Conservation (phyloP, 2,329 filamentous ascomycete genomes). For the Hymenoscyphus fraxineus region DNA sequence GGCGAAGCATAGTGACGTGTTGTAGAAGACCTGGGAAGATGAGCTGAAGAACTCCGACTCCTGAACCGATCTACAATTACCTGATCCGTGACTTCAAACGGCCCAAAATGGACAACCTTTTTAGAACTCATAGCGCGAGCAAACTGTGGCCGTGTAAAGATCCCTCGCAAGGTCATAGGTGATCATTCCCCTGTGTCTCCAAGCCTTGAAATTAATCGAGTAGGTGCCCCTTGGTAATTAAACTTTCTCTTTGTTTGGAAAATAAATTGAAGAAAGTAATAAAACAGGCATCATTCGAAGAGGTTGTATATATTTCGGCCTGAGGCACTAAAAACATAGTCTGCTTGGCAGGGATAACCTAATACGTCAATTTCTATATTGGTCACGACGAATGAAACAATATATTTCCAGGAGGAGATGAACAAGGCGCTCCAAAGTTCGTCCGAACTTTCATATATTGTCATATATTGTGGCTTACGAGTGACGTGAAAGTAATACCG, state of each 20-base stretch:
- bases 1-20: slow-evolving; percentile 74
- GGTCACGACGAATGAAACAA: background rate
- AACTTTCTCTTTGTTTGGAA: background rate
- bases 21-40: slow-evolving; percentile 71
- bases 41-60: background rate
- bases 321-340: background rate
- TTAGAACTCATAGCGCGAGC: slow-evolving; percentile 26
- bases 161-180: slow-evolving; percentile 21
- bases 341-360: slow-evolving; percentile 3
- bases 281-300: background rate
- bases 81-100: slow-evolving; percentile 72
- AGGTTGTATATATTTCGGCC: background rate
- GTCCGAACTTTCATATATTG: background rate
- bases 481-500: background rate
- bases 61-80: slow-evolving; percentile 39
- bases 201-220: background rate
- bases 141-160: slow-evolving; percentile 1
- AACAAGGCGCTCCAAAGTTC: background rate
- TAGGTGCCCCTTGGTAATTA: background rate
- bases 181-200: background rate
- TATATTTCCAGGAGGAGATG: background rate
- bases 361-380: slow-evolving; percentile 8
- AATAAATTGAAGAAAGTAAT: background rate
- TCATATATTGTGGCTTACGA: background rate
- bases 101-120: slow-evolving; percentile 63